Percentiles rank a stretch among this genome's conserved stretches.
Conservation (phyloP, 805 yeast genomes). For the Starmera caribaea region DNA sequence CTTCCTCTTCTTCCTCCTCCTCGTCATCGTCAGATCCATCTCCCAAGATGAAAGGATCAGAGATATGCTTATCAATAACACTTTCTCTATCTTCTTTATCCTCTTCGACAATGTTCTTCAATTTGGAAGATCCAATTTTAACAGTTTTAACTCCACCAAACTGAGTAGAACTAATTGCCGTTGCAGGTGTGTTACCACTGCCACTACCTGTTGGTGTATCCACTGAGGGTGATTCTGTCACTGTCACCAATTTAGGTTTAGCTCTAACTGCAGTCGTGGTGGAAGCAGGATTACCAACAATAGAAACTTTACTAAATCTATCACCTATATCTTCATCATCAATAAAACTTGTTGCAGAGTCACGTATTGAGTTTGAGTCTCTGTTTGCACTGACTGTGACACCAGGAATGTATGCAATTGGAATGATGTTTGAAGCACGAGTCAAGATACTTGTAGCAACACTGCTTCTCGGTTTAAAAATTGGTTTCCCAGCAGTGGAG, state of each 20-base stretch:
- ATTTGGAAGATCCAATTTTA: conserved; percentile 1
- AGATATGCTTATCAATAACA: too few species aligned
- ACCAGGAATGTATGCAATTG: conserved; percentile 92
- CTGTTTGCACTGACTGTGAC: conserved; percentile 49
- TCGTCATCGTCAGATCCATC: conserved; percentile 9
- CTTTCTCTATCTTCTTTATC: conserved; percentile 9
- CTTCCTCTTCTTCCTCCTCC: conserved; percentile 4
- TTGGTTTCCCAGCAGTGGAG: too few species aligned
- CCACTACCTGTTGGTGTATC: conserved; percentile 12
- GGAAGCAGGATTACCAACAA: conserved; percentile 27
- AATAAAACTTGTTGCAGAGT: conserved; percentile 20
- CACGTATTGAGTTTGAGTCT: conserved; percentile 13
- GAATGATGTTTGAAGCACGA: conserved; percentile 79
- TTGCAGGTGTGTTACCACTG: conserved; percentile 10
- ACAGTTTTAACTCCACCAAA: conserved; percentile 17
- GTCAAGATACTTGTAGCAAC: conserved; percentile 60
- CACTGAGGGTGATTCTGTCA: conserved; percentile 10
- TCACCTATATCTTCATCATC: conserved; percentile 20
- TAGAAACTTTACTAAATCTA: conserved; percentile 32
- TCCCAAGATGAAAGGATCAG: conserved; percentile 18
- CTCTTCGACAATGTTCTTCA: conserved; percentile 5
- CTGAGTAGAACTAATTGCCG: conserved; percentile 16
- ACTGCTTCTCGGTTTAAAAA: conserved; percentile 11
- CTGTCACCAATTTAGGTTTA: conserved; percentile 59
- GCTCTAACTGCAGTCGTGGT: conserved; percentile 70